These are phyloP conservation scores for Penicillium egyptiacum DNA, from an alignment of 495 filamentous ascomycete genomes.

Conservation along the genomic window DNA sequence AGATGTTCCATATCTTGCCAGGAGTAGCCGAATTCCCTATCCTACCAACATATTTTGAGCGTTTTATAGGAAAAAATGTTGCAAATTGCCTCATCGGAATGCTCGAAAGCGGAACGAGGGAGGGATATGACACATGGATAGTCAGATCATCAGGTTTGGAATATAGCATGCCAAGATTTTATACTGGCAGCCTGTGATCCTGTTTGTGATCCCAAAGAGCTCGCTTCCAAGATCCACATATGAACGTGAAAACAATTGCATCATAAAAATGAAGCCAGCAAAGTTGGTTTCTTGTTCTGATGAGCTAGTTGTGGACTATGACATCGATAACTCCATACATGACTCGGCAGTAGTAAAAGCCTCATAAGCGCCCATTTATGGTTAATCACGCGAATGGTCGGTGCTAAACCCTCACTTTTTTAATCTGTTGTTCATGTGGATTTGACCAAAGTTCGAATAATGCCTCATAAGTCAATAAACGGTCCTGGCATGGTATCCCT, in stretches of 20 bases:
- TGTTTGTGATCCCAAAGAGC: not conserved
- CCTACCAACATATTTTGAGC: slow-evolving; percentile 6
- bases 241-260: not conserved
- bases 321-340: slow-evolving; percentile 3
- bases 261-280: not conserved
- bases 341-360: slow-evolving; percentile 7
- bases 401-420: slow-evolving; percentile 5
- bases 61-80: slow-evolving; percentile 11
- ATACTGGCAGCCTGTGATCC: slow-evolving; percentile 1
- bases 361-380: slow-evolving; percentile 5
- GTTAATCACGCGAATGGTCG: slow-evolving; percentile 1
- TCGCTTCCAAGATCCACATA: not conserved
- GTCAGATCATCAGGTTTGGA: slow-evolving; percentile 1
- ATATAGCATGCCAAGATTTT: slow-evolving; percentile 10
- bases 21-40: slow-evolving; percentile 7
- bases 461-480: not conserved
- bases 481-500: slow-evolving; percentile 7
- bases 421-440: not conserved
- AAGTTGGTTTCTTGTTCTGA: not conserved
- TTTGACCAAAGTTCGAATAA: not conserved
- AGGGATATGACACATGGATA: slow-evolving; percentile 1
- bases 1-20: not conserved
- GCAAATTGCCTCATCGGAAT: slow-evolving; percentile 28
- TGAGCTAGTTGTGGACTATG: not conserved
- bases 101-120: slow-evolving; percentile 3